phyloP scores from a whole-genome alignment of 306 rosid genomes.

The Myrica gale region DNA sequence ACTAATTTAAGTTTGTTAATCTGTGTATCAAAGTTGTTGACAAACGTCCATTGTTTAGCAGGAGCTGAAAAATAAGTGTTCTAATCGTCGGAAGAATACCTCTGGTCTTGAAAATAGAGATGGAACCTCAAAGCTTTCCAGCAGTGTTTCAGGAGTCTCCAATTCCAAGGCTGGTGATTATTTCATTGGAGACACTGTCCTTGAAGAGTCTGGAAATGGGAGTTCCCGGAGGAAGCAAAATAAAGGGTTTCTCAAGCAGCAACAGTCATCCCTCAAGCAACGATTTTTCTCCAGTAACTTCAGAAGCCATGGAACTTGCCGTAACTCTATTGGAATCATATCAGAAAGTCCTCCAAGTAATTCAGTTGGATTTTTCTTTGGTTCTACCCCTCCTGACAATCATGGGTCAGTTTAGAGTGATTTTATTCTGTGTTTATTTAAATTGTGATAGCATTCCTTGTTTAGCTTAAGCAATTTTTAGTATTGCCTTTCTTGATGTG shows the following conservation, averaged over 20 bases:
- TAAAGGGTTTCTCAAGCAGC: conserved; percentile 59
- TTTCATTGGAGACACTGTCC: conserved; percentile 35
- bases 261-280: conserved; percentile 56
- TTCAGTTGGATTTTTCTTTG: conserved; percentile 94
- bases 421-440: conserved; percentile 29
- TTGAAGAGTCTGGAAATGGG: conserved; percentile 60
- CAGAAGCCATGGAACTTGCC: conserved; percentile 72
- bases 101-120: conserved; percentile 53
- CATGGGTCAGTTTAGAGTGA: conserved; percentile 64
- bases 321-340: conserved; percentile 64
- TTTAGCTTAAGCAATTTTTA: background rate
- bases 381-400: conserved; percentile 91
- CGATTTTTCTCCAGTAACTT: conserved; percentile 80
- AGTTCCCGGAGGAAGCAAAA: conserved; percentile 67
- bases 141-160: conserved; percentile 50
- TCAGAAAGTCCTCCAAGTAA: conserved; percentile 94
- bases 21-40: background rate
- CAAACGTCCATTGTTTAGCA: conserved; percentile 32
- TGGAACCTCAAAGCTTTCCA: conserved; percentile 46
- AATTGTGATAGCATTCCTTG: conserved; percentile 6
- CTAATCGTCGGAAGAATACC: conserved; percentile 63
- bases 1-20: background rate
- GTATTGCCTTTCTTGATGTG: conserved; percentile 2
- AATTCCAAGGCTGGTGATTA: conserved; percentile 55
- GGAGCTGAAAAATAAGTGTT: conserved; percentile 72